Conservation (phyloP, 2,329 filamentous ascomycete genomes). For the Nothopassalora personata region DNA sequence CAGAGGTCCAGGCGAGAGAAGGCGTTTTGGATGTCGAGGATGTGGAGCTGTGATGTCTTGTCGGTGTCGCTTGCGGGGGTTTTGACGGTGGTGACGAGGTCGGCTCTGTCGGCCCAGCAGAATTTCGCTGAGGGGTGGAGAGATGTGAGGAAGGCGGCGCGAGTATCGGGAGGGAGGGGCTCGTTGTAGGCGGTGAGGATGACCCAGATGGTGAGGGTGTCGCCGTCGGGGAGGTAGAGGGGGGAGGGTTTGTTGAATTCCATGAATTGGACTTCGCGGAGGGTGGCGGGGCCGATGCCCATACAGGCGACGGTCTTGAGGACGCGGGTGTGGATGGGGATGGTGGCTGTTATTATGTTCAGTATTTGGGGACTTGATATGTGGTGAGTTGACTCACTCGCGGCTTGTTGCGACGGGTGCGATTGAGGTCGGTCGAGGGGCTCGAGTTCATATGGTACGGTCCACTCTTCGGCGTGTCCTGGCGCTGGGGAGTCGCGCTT, state of each 20-base stretch:
- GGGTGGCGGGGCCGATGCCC: neutral
- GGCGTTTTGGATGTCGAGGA: neutral
- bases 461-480: neutral
- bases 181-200: neutral
- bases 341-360: neutral
- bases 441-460: neutral
- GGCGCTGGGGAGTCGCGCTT: neutral
- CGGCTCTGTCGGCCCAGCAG: neutral
- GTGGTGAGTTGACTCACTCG: neutral
- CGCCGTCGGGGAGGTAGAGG: neutral
- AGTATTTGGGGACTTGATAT: neutral
- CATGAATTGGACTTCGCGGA: neutral
- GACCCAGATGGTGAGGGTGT: neutral
- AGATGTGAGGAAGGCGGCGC: neutral
- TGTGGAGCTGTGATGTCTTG: neutral
- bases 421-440: neutral
- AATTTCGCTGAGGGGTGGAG: neutral
- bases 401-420: neutral
- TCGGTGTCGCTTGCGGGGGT: neutral
- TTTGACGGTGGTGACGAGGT: neutral
- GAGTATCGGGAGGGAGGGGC: neutral
- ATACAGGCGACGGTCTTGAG: neutral
- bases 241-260: neutral
- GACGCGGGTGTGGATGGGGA: neutral
- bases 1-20: neutral